Conservation (phyloP, 2,329 filamentous ascomycete genomes). For the Microdochium paspali region DNA sequence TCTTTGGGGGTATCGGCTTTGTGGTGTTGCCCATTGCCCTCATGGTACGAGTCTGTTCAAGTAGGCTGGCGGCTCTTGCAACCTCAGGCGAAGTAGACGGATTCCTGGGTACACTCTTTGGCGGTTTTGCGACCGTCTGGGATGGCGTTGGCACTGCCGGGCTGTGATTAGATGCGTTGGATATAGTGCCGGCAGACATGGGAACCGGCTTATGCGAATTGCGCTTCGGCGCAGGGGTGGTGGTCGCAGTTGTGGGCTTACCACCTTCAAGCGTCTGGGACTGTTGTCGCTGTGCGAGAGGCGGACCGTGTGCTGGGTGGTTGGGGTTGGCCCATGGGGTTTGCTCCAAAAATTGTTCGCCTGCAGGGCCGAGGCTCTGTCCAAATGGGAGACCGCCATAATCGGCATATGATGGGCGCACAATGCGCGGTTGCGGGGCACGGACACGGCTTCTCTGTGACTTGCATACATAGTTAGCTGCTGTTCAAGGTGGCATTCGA, state of each 20-base stretch:
- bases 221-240: conserved; percentile 21
- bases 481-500: neutral
- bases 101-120: conserved; percentile 14
- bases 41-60: conserved; percentile 20
- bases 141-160: conserved; percentile 11
- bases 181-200: conserved; percentile 22
- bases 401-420: conserved; percentile 31
- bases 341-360: conserved; percentile 80
- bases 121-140: conserved; percentile 14
- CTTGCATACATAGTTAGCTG: conserved; percentile 5
- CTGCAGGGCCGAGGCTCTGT: conserved; percentile 52
- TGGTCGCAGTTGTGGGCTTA: conserved; percentile 10
- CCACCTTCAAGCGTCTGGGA: conserved; percentile 22
- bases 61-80: conserved; percentile 23
- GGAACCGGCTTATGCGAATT: conserved; percentile 26
- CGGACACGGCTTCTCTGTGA: conserved; percentile 19
- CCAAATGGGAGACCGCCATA: conserved; percentile 37
- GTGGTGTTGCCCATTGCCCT: conserved; percentile 8
- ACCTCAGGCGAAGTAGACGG: conserved; percentile 34
- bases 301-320: conserved; percentile 51
- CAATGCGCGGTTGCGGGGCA: conserved; percentile 24
- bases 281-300: conserved; percentile 28
- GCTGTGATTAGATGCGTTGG: conserved; percentile 5
- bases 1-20: neutral
- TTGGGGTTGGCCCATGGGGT: conserved; percentile 91